These are phyloP conservation scores for Fusarium neocosmosporiellum DNA, from an alignment of 2,329 filamentous ascomycete species.

Conservation along the genomic window DNA sequence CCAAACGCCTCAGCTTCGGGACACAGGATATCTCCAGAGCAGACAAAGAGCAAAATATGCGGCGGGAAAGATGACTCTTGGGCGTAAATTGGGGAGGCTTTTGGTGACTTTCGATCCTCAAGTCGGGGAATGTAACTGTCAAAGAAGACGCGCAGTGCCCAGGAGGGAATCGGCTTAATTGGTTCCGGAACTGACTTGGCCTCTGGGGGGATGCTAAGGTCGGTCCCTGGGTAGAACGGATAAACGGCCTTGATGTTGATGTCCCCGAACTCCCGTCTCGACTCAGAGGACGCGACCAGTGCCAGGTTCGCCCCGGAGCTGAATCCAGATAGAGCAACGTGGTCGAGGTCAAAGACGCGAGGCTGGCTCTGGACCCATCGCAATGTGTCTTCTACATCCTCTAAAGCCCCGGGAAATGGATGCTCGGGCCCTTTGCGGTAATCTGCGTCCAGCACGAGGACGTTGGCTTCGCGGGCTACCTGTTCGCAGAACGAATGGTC, in stretches of 20 bases:
- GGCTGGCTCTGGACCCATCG: constrained; percentile 44
- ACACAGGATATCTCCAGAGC: constrained; percentile 50
- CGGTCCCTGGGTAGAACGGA: constrained; percentile 55
- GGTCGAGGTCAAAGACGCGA: constrained; percentile 45
- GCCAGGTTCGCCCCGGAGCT: constrained; percentile 60
- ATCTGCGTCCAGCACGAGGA: constrained; percentile 46
- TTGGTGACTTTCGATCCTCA: constrained; percentile 45
- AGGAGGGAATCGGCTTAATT: constrained; percentile 9
- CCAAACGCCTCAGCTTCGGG: constrained; percentile 50
- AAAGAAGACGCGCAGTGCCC: constrained; percentile 43
- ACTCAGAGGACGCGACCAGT: constrained; percentile 44
- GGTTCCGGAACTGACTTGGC: constrained; percentile 44
- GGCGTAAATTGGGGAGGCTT: constrained; percentile 49
- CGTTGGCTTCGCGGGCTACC: constrained; percentile 42
- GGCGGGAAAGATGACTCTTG: constrained; percentile 22
- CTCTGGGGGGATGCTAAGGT: constrained; percentile 45
- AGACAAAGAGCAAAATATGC: constrained; percentile 46
- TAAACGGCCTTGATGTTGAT: constrained; percentile 63
- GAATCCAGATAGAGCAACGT: constrained; percentile 58
- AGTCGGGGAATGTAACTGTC: constrained; percentile 47
- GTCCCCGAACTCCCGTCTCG: constrained; percentile 43
- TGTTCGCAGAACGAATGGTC: constrained; percentile 52
- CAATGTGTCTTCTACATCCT: constrained; percentile 51
- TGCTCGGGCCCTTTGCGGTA: constrained; percentile 56
- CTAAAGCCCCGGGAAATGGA: constrained; percentile 50